phyloP scores from a whole-genome alignment of 2,329 filamentous ascomycete genomes.

The Metarhizium humberi region DNA sequence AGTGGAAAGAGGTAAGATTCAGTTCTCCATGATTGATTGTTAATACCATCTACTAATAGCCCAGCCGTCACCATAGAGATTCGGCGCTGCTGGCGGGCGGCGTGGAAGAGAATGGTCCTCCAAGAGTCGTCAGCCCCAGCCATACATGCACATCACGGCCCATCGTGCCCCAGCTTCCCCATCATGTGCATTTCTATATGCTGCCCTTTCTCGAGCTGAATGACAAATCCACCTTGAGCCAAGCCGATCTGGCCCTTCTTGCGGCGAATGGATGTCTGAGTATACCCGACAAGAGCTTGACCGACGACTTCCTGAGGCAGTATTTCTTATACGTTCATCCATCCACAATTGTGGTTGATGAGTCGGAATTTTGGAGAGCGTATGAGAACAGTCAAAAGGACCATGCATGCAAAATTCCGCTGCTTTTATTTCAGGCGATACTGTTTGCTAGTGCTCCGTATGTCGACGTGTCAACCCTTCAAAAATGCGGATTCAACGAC shows the following conservation, averaged over 20 bases:
- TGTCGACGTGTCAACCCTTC: background rate
- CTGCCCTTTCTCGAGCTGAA: background rate
- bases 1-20: background rate
- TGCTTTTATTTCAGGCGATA: background rate
- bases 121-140: background rate
- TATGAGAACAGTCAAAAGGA: background rate
- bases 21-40: background rate
- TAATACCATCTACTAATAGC: background rate
- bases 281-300: background rate
- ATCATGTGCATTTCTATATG: background rate
- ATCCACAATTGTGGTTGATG: background rate
- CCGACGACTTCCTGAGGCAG: background rate
- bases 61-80: background rate
- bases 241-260: background rate
- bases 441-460: background rate
- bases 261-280: background rate
- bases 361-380: background rate
- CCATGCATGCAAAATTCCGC: background rate
- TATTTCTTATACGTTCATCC: slow-evolving; percentile 1
- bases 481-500: background rate
- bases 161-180: background rate
- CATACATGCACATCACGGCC: background rate
- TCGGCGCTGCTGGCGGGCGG: background rate
- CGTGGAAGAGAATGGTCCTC: background rate
- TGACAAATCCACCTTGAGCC: background rate